A percentile compares a stretch with the other conserved stretches of the same genome.
These are phyloP conservation scores for Mycogone perniciosa DNA, from an alignment of 2,329 filamentous ascomycete genomes.

Conservation along the genomic window DNA sequence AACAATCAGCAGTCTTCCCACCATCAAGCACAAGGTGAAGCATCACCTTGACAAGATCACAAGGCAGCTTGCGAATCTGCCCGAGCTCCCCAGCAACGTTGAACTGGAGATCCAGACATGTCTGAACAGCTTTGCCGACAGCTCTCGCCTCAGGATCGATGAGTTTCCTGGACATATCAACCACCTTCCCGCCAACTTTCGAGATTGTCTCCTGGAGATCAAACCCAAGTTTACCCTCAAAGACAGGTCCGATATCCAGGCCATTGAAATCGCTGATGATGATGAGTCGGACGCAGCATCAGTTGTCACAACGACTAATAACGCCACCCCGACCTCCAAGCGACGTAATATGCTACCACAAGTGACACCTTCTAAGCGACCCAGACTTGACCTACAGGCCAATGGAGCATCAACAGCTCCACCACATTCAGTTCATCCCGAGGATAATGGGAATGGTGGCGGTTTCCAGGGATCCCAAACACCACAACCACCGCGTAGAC, in stretches of 20 bases:
- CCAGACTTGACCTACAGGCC: constrained; percentile 18
- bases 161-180: constrained; percentile 41
- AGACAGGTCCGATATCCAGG: constrained; percentile 28
- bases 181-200: constrained; percentile 45
- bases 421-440: constrained; percentile 30
- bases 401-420: constrained; percentile 6
- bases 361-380: constrained; percentile 30
- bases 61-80: constrained; percentile 49
- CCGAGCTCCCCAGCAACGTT: constrained; percentile 62
- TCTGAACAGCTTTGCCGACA: constrained; percentile 50
- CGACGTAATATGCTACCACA: constrained; percentile 22
- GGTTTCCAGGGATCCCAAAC: constrained; percentile 11
- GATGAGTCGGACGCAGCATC: constrained; percentile 33
- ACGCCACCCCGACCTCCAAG: constrained; percentile 24
- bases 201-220: constrained; percentile 37
- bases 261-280: constrained; percentile 32
- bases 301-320: constrained; percentile 13
- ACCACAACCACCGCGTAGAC: constrained; percentile 8
- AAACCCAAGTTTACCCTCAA: constrained; percentile 43
- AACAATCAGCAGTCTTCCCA: constrained; percentile 35
- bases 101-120: constrained; percentile 58
- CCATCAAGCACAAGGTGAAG: constrained; percentile 48
- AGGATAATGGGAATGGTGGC: constrained; percentile 26
- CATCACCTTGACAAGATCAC: constrained; percentile 46
- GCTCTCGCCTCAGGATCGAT: constrained; percentile 45